A percentile compares a stretch with the other conserved stretches of the same genome.
phyloP scores from a whole-genome alignment of 78 protist genomes.

The Emiliania huxleyi region DNA sequence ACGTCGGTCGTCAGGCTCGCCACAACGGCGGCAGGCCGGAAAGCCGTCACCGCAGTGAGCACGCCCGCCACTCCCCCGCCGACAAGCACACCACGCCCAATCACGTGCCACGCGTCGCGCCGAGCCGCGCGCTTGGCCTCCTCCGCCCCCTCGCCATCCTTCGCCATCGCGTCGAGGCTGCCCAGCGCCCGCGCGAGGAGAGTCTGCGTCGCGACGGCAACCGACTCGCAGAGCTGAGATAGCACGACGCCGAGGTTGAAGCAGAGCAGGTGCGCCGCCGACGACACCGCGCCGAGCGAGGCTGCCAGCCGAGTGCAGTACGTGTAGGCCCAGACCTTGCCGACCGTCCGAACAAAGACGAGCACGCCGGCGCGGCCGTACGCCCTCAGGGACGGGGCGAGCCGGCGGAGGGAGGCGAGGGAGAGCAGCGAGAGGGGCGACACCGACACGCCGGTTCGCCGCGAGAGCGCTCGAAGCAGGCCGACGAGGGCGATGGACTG shows the following conservation, averaged over 20 bases:
- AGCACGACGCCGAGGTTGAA: conserved; percentile 26
- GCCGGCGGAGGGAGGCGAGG: background rate
- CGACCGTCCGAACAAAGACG: conserved; percentile 11
- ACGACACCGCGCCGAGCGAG: background rate
- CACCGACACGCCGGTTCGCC: background rate
- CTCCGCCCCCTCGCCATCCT: background rate
- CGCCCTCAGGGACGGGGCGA: background rate
- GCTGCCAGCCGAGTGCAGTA: conserved; percentile 2
- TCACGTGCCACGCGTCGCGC: background rate
- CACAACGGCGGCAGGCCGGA: background rate
- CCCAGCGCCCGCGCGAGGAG: conserved; percentile 7
- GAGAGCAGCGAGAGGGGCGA: background rate
- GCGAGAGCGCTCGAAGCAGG: background rate
- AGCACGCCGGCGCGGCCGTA: background rate
- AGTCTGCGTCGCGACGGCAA: conserved; percentile 1
- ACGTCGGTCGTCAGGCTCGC: background rate
- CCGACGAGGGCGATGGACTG: background rate
- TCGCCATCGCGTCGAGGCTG: background rate
- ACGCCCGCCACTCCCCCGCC: background rate
- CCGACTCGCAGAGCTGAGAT: conserved; percentile 22
- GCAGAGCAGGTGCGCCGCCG: conserved; percentile 12
- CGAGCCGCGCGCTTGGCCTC: background rate
- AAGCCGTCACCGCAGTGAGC: background rate
- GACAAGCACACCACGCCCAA: background rate
- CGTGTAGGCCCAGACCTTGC: background rate